A percentile compares a stretch with the other conserved stretches of the same genome.
phyloP scores from a whole-genome alignment of 2,329 filamentous ascomycete genomes.

The Torrubiellomyces zombiae region DNA sequence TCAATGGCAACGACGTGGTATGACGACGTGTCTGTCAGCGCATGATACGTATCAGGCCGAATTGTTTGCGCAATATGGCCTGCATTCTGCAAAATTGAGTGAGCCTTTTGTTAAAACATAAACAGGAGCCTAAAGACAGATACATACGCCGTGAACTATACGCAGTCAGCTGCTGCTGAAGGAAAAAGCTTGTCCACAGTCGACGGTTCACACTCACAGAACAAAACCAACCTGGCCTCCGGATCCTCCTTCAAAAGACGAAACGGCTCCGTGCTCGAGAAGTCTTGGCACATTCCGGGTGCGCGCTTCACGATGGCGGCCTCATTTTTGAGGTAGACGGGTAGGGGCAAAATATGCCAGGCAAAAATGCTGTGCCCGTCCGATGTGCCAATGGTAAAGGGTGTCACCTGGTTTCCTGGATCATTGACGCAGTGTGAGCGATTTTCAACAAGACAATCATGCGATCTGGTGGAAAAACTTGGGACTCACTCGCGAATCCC shows the following conservation, averaged over 20 bases:
- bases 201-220: constrained; percentile 28
- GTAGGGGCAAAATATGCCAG: constrained; percentile 78
- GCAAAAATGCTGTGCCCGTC: constrained; percentile 69
- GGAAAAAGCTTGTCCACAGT: too few species aligned
- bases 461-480: too few species aligned
- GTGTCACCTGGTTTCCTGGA: constrained; percentile 70
- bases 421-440: too few species aligned
- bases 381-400: constrained; percentile 59
- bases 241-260: constrained; percentile 45
- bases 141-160: constrained; percentile 50
- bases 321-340: constrained; percentile 60
- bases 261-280: constrained; percentile 42
- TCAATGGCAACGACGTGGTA: constrained; percentile 80
- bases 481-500: constrained; percentile 59
- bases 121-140: neutral
- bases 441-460: neutral
- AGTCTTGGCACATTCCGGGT: constrained; percentile 31
- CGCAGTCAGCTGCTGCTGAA: too few species aligned
- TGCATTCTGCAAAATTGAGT: constrained; percentile 47
- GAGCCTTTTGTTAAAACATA: constrained; percentile 13
- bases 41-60: constrained; percentile 62
- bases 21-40: constrained; percentile 53
- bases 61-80: constrained; percentile 68
- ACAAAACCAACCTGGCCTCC: constrained; percentile 44
- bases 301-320: constrained; percentile 35